These are phyloP conservation scores for Colletotrichum kahawae DNA, from an alignment of 2,329 filamentous ascomycete species.

Conservation along the genomic window DNA sequence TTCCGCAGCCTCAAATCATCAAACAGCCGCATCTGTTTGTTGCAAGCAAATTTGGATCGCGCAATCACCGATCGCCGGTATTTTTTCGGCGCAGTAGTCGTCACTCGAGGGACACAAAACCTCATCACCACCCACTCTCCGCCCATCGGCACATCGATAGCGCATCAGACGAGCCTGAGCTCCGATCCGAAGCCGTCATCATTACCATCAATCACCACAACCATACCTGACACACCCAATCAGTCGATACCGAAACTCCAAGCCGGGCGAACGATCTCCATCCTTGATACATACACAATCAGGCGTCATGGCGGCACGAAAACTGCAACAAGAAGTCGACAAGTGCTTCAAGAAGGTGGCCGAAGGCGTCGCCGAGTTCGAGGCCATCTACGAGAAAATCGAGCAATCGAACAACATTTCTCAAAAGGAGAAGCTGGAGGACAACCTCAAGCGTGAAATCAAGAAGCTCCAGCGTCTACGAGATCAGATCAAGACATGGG, in stretches of 20 bases:
- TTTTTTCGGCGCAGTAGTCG: slow-evolving; percentile 1
- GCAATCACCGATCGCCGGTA: slow-evolving; percentile 8
- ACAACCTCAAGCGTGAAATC: slow-evolving; percentile 98
- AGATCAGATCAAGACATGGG: slow-evolving; percentile 99
- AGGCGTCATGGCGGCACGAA: slow-evolving; percentile 85
- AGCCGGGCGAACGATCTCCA: background rate
- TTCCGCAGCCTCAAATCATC: slow-evolving; percentile 17
- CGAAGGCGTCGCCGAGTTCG: slow-evolving; percentile 91
- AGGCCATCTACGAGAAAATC: slow-evolving; percentile 97
- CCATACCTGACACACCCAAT: background rate
- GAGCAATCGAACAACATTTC: slow-evolving; percentile 89
- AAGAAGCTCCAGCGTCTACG: slow-evolving; percentile 98
- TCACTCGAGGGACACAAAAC: background rate
- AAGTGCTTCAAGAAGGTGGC: slow-evolving; percentile 99
- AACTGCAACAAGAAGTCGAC: slow-evolving; percentile 97
- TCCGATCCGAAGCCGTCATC: background rate
- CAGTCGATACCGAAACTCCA: background rate
- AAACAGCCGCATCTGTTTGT: slow-evolving; percentile 21
- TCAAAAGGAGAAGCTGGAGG: slow-evolving; percentile 98
- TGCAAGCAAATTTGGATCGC: slow-evolving; percentile 7
- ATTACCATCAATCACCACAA: background rate
- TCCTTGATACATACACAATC: background rate
- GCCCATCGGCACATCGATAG: background rate
- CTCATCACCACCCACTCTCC: background rate
- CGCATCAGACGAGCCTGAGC: background rate